Conservation (phyloP, 805 yeast genomes). For the Brettanomyces anomalus region DNA sequence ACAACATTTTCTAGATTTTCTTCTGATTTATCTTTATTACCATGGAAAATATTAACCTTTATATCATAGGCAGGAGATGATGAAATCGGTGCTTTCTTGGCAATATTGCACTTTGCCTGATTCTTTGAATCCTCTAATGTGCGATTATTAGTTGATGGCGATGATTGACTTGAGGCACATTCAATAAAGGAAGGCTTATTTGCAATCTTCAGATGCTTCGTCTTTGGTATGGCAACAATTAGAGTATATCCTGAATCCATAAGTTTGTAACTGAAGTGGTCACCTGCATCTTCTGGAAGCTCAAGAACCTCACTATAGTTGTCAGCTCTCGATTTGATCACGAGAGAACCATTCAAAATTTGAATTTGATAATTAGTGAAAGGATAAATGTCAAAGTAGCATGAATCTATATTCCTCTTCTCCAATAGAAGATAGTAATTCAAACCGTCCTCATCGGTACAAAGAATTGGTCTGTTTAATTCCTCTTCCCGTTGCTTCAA, state of each 20-base stretch:
- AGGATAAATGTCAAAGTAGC: conserved; percentile 3
- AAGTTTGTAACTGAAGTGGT: conserved; percentile 9
- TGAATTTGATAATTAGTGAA: conserved; percentile 18
- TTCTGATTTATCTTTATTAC: too few species aligned
- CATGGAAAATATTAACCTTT: too few species aligned
- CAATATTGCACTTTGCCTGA: too few species aligned
- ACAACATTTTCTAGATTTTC: too few species aligned
- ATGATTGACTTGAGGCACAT: too few species aligned
- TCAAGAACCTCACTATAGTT: conserved; percentile 12
- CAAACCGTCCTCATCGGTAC: conserved; percentile 10
- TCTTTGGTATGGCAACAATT: conserved; percentile 12
- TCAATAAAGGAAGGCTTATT: too few species aligned
- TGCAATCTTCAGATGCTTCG: too few species aligned
- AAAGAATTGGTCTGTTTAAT: background rate
- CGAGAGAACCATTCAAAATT: conserved; percentile 10
- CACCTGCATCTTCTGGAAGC: conserved; percentile 17
- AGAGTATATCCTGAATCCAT: conserved; percentile 16
- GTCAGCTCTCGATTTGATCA: conserved; percentile 16
- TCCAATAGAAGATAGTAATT: conserved; percentile 18
- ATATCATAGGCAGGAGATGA: too few species aligned
- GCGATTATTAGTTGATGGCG: too few species aligned
- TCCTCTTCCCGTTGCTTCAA: background rate
- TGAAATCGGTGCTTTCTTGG: too few species aligned
- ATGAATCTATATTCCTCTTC: conserved; percentile 6
- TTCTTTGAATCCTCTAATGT: too few species aligned